Percentiles rank a stretch among this genome's conserved stretches.
Conservation (phyloP, 768 basidiomycete genomes). For the Russula earlei region DNA sequence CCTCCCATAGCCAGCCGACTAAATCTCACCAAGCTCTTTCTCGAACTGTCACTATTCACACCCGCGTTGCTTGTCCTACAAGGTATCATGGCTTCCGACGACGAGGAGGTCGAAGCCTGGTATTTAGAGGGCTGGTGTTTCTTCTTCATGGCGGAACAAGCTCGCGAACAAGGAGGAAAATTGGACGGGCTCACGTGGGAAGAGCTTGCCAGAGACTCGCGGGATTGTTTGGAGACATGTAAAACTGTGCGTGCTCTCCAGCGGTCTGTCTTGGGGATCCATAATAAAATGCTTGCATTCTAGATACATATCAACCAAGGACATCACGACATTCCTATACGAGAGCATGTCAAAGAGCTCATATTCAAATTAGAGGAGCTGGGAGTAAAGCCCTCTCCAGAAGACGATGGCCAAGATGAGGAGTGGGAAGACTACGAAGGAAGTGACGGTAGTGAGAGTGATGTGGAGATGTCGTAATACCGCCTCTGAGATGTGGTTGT, state of each 20-base stretch:
- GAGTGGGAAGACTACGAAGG: slow-evolving; percentile 56
- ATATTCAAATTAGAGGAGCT: slow-evolving; percentile 54
- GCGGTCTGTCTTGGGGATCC: background rate
- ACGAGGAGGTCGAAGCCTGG: slow-evolving; percentile 85
- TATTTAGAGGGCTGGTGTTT: slow-evolving; percentile 94
- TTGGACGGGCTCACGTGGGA: slow-evolving; percentile 52
- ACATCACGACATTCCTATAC: slow-evolving; percentile 65
- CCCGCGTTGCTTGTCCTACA: slow-evolving; percentile 70
- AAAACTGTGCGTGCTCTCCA: slow-evolving; percentile 43
- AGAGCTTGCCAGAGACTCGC: slow-evolving; percentile 68
- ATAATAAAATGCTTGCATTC: background rate
- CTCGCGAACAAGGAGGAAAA: slow-evolving; percentile 42
- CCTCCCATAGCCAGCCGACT: slow-evolving; percentile 69
- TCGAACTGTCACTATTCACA: slow-evolving; percentile 64
- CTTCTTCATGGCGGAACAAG: slow-evolving; percentile 71
- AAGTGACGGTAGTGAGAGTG: slow-evolving; percentile 40
- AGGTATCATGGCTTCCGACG: slow-evolving; percentile 71
- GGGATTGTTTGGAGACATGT: slow-evolving; percentile 79
- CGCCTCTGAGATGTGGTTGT: background rate
- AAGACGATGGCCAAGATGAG: slow-evolving; percentile 44
- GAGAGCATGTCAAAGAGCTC: slow-evolving; percentile 69
- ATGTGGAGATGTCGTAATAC: slow-evolving; percentile 34
- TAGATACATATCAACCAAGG: slow-evolving; percentile 65
- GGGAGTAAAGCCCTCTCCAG: slow-evolving; percentile 54
- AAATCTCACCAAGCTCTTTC: slow-evolving; percentile 67